Evolutionary conservation across 2,329 filamentous ascomycete genomes (phyloP).

Genomic region (Plenodomus lindquistii): DNA sequence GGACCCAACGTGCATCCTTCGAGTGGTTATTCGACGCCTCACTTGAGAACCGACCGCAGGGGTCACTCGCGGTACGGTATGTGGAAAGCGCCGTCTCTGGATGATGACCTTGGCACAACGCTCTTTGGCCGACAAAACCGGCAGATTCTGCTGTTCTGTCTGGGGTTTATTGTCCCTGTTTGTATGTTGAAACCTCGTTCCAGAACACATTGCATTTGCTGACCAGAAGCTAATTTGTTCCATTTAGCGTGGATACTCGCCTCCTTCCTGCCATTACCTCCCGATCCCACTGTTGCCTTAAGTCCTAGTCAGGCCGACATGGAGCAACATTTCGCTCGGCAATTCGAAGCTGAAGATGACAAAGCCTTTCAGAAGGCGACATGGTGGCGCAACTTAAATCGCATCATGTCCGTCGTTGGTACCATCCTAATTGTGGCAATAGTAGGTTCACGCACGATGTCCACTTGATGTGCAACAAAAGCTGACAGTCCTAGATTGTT

Average conservation of each 20-base stretch:
- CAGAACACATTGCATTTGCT: constrained; percentile 1
- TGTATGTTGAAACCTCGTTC: constrained; percentile 26
- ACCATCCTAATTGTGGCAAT: constrained; percentile 59
- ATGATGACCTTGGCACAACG: constrained; percentile 64
- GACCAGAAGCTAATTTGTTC: constrained; percentile 14
- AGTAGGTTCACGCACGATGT: constrained; percentile 46
- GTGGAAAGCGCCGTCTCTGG: constrained; percentile 75
- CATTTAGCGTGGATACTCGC: constrained; percentile 79
- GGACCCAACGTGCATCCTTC: constrained; percentile 32
- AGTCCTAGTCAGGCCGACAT: constrained; percentile 42
- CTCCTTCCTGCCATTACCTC: constrained; percentile 72
- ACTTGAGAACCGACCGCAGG: constrained; percentile 46
- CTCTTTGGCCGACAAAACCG: constrained; percentile 69
- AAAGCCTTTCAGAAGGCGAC: constrained; percentile 61
- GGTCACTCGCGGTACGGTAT: constrained; percentile 57
- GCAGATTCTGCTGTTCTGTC: constrained; percentile 74
- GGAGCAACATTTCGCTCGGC: constrained; percentile 51
- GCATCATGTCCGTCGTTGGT: constrained; percentile 63
- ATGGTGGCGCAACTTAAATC: constrained; percentile 67
- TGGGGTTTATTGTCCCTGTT: constrained; percentile 78
- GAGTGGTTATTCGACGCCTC: constrained; percentile 38
- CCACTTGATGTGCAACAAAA: background rate
- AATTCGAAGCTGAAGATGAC: constrained; percentile 51
- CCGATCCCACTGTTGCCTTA: constrained; percentile 54
- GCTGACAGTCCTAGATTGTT: background rate